A percentile compares a stretch with the other conserved stretches of the same genome.
Evolutionary conservation across 331 rosid species (phyloP).

Genomic region (Spiraea crenata): DNA sequence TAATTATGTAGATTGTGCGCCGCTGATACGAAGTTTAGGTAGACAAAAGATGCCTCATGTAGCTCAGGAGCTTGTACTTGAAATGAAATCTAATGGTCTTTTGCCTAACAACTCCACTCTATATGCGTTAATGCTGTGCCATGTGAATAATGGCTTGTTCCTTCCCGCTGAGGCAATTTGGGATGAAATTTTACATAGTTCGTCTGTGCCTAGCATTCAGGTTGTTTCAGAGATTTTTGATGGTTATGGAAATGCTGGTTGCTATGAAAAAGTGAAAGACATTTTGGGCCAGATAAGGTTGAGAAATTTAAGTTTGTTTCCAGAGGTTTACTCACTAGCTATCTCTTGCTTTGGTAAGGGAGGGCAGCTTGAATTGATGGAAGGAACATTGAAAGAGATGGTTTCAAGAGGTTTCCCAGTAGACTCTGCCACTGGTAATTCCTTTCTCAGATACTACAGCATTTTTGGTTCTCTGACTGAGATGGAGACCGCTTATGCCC

Average conservation of each 20-base stretch:
- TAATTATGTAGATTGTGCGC: conserved; percentile 22
- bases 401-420: conserved; percentile 49
- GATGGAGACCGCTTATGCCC: conserved; percentile 68
- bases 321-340: conserved; percentile 64
- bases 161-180: conserved; percentile 52
- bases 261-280: conserved; percentile 35
- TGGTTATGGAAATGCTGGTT: conserved; percentile 41
- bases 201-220: conserved; percentile 48
- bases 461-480: conserved; percentile 63
- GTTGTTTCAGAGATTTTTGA: conserved; percentile 53
- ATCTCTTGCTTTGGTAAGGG: conserved; percentile 68
- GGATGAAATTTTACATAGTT: conserved; percentile 64
- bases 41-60: conserved; percentile 36
- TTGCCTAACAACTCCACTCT: conserved; percentile 34
- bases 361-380: conserved; percentile 78
- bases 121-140: conserved; percentile 47
- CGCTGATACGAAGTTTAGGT: conserved; percentile 23
- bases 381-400: conserved; percentile 53
- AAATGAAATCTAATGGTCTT: conserved; percentile 33
- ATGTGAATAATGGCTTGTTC: conserved; percentile 48
- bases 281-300: conserved; percentile 42
- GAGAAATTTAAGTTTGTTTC: conserved; percentile 46
- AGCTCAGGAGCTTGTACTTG: conserved; percentile 41
- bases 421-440: conserved; percentile 51
- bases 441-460: conserved; percentile 49